phyloP scores from a whole-genome alignment of 305 asterid species.

The Ilex paraguariensis region DNA sequence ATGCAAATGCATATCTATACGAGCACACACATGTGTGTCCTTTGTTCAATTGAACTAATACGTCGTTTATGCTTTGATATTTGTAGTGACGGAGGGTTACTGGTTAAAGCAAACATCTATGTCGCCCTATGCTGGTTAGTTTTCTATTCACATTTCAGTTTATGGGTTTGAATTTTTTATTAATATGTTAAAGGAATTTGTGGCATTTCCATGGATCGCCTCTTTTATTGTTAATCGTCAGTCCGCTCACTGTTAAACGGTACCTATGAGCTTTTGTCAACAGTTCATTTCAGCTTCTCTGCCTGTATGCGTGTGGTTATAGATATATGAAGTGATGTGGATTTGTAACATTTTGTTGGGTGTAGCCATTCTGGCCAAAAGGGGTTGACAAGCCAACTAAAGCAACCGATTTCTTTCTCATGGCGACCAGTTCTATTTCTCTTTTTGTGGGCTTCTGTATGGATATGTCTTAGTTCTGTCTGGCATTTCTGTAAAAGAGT shows the following conservation, averaged over 20 bases:
- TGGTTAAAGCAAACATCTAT: no score
- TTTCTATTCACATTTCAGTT: no score
- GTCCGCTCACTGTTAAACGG: slow-evolving; percentile 71
- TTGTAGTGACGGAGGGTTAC: no score
- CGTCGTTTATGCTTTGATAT: no score
- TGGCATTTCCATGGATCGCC: no score
- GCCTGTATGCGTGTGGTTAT: no score
- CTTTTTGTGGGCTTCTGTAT: slow-evolving; percentile 62
- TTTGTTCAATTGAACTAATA: neutral
- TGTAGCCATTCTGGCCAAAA: slow-evolving; percentile 19
- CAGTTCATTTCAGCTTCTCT: neutral
- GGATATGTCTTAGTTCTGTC: slow-evolving; percentile 63
- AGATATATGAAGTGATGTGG: neutral
- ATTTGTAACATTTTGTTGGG: neutral
- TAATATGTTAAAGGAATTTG: no score
- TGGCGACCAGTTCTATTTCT: slow-evolving; percentile 56
- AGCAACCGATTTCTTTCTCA: slow-evolving; percentile 30
- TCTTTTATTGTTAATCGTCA: slow-evolving; percentile 67
- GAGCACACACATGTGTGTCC: no score
- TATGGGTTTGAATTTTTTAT: no score
- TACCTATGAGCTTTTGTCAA: slow-evolving; percentile 9
- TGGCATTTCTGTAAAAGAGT: slow-evolving; percentile 59
- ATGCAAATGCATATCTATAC: no score
- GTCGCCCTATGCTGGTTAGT: no score
- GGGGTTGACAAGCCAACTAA: slow-evolving; percentile 21